Conservation (phyloP, 148 eudicot genomes). For the Rhododendron ovatum region DNA sequence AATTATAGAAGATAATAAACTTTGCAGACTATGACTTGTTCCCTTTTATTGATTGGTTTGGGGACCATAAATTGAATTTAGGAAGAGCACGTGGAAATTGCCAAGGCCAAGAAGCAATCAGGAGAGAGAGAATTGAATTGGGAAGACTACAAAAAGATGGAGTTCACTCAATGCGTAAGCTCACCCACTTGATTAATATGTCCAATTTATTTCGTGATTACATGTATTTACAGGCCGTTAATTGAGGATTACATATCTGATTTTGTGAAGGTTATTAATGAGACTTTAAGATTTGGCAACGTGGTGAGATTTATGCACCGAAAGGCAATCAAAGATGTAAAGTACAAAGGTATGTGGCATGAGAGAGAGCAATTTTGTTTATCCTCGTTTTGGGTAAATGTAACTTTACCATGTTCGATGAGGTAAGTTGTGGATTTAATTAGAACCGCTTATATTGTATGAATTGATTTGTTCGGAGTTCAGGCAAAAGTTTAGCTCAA, state of each 20-base stretch:
- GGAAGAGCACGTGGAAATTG: constrained; percentile 80
- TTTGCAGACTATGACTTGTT: not conserved
- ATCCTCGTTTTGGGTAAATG: not conserved
- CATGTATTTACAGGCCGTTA: not conserved
- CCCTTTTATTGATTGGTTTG: not conserved
- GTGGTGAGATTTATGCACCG: constrained; percentile 96
- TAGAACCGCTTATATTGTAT: not conserved
- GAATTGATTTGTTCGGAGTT: not conserved
- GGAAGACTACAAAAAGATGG: constrained; percentile 98
- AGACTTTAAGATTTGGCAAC: constrained; percentile 85
- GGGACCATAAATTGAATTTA: constrained; percentile 10
- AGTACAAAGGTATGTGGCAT: constrained; percentile 60
- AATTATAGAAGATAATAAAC: not conserved
- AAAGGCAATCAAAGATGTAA: constrained; percentile 78
- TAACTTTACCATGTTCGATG: not conserved
- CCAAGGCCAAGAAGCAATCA: constrained; percentile 44
- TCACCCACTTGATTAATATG: not conserved
- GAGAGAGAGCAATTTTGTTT: not conserved
- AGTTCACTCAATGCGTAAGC: constrained; percentile 94
- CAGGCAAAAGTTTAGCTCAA: not conserved
- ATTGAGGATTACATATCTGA: not conserved
- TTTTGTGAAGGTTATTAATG: constrained; percentile 64
- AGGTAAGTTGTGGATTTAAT: not conserved
- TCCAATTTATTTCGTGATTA: not conserved
- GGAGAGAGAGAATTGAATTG: constrained; percentile 66